Evolutionary conservation across 225 moss, liverwort and hornwort species (phyloP).

Genomic region (Polytrichum commune): DNA sequence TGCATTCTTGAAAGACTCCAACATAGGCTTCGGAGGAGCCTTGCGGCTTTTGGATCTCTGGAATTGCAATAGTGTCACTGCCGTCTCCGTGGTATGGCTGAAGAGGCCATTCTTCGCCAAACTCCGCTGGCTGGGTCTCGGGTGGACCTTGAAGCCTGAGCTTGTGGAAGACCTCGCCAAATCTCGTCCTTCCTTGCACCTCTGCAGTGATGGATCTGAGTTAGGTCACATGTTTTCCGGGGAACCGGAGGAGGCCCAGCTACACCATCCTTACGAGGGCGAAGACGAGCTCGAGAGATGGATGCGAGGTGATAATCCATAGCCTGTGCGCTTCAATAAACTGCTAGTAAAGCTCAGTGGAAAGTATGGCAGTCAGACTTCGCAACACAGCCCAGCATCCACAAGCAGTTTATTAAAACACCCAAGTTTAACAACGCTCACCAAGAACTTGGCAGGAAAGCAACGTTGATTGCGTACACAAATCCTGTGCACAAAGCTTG

Average conservation of each 20-base stretch:
- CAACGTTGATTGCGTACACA: no score
- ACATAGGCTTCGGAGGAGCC: conserved; percentile 35
- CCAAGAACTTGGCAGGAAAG: no score
- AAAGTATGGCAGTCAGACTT: no score
- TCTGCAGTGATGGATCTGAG: conserved; percentile 50
- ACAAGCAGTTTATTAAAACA: no score
- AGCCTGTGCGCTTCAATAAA: background rate
- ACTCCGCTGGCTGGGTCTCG: conserved; percentile 62
- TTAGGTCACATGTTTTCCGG: conserved; percentile 56
- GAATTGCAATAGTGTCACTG: conserved; percentile 42
- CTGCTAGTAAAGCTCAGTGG: background rate
- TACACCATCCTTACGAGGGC: conserved; percentile 32
- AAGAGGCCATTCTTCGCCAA: conserved; percentile 57
- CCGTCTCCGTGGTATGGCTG: conserved; percentile 51
- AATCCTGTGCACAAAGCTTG: no score
- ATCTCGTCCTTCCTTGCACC: conserved; percentile 45
- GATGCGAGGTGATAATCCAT: conserved; percentile 42
- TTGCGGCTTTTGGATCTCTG: conserved; percentile 52
- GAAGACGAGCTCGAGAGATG: conserved; percentile 71
- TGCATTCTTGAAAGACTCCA: conserved; percentile 28
- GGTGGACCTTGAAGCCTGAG: conserved; percentile 32
- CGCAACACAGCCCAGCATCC: no score
- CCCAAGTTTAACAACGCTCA: no score
- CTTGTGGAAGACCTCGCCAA: conserved; percentile 29
- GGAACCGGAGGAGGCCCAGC: conserved; percentile 45